Conservation (phyloP, 805 yeast species). For the Starmerella etchellsii region DNA sequence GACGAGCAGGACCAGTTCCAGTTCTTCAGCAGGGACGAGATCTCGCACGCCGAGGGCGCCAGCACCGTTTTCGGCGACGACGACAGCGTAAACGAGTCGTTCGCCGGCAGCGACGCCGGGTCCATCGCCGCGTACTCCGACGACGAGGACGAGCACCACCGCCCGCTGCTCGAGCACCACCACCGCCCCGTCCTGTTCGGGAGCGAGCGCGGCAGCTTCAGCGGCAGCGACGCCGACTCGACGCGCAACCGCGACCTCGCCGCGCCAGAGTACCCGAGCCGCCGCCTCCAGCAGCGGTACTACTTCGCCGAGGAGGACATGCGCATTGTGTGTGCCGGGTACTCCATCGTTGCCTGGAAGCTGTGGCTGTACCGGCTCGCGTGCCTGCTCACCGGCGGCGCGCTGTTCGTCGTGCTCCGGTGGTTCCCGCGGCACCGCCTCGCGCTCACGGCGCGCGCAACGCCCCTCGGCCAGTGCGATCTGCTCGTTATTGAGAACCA, state of each 20-base stretch:
- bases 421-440: constrained; percentile 80
- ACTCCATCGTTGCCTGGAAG: constrained; percentile 40
- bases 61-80: constrained; percentile 49
- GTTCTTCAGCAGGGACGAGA: constrained; percentile 72
- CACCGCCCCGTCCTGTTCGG: constrained; percentile 4
- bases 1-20: constrained; percentile 34
- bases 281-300: constrained; percentile 49
- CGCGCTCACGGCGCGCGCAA: constrained; percentile 24
- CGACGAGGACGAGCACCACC: constrained; percentile 2
- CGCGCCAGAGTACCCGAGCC: constrained; percentile 17
- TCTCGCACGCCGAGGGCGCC: constrained; percentile 72
- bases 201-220: background rate
- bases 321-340: constrained; percentile 90
- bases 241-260: background rate
- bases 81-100: constrained; percentile 23
- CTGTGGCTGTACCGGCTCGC: constrained; percentile 38
- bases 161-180: constrained; percentile 1
- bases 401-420: constrained; percentile 57
- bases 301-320: constrained; percentile 93
- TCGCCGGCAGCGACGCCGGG: constrained; percentile 1
- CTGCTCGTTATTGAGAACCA: constrained; percentile 94
- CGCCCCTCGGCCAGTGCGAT: constrained; percentile 69
- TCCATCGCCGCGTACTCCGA: constrained; percentile 2
- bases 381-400: constrained; percentile 52
- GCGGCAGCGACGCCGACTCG: background rate